These are phyloP conservation scores for Mentha longifolia DNA, from an alignment of 257 asterid species.

Conservation along the genomic window DNA sequence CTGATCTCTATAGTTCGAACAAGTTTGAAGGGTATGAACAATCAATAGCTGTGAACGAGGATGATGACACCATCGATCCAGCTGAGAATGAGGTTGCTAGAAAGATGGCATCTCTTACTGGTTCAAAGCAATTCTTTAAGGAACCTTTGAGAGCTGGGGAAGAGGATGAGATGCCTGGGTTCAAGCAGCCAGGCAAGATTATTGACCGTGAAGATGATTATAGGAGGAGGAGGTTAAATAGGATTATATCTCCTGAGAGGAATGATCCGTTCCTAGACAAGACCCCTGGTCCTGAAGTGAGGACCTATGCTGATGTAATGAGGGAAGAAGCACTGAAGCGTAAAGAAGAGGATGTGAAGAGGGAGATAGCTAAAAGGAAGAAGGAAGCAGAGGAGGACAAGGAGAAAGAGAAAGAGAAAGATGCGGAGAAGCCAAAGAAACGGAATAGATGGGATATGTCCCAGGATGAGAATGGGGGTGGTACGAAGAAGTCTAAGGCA, in stretches of 20 bases:
- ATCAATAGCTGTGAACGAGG: conserved; percentile 83
- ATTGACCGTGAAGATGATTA: conserved; percentile 91
- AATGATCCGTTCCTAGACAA: conserved; percentile 84
- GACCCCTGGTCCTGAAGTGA: conserved; percentile 82
- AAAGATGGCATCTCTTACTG: conserved; percentile 82
- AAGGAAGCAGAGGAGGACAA: conserved; percentile 73
- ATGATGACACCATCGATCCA: conserved; percentile 61
- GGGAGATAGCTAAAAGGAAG: conserved; percentile 78
- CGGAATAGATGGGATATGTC: conserved; percentile 94
- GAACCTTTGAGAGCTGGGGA: conserved; percentile 73
- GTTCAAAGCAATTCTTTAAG: conserved; percentile 73
- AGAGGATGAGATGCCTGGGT: conserved; percentile 67
- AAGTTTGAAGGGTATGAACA: conserved; percentile 78
- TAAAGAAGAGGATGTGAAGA: conserved; percentile 77
- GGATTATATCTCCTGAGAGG: conserved; percentile 85
- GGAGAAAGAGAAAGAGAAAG: conserved; percentile 58
- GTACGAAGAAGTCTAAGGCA: conserved; percentile 57
- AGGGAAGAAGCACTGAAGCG: conserved; percentile 76
- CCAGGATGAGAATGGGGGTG: conserved; percentile 68
- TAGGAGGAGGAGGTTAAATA: conserved; percentile 75
- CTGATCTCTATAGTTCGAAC: conserved; percentile 64
- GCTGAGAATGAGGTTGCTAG: conserved; percentile 74
- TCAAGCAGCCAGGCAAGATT: conserved; percentile 75
- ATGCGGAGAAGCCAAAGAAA: conserved; percentile 79
- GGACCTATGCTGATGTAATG: conserved; percentile 92